Conservation (phyloP, 306 rosid genomes). For the Delonix regia region DNA sequence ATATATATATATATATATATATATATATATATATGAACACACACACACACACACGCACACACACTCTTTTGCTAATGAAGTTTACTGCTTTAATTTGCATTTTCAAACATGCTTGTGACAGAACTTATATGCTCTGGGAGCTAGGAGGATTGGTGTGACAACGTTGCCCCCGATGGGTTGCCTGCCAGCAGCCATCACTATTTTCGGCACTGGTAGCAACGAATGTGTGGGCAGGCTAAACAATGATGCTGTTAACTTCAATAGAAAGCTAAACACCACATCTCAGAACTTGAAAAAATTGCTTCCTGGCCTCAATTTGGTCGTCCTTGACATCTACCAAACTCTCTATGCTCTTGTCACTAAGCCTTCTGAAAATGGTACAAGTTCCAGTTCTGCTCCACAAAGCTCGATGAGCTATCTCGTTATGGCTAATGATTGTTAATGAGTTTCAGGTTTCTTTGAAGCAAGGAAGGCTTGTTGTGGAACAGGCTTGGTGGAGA, state of each 20-base stretch:
- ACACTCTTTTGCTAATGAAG: background rate
- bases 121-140: slow-evolving; percentile 74
- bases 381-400: background rate
- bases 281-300: slow-evolving; percentile 53
- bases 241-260: slow-evolving; percentile 63
- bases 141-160: slow-evolving; percentile 76
- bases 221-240: slow-evolving; percentile 58
- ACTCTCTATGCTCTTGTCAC: slow-evolving; percentile 67
- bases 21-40: too few species aligned
- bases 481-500: slow-evolving; percentile 79
- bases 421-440: background rate
- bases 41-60: too few species aligned
- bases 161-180: slow-evolving; percentile 83
- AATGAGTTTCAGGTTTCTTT: slow-evolving; percentile 53
- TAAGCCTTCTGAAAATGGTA: slow-evolving; percentile 69
- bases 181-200: slow-evolving; percentile 69
- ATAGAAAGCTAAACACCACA: slow-evolving; percentile 64
- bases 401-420: slow-evolving; percentile 1
- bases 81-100: background rate
- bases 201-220: slow-evolving; percentile 61
- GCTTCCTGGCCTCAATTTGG: slow-evolving; percentile 63
- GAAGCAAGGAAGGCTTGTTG: slow-evolving; percentile 87
- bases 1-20: background rate
- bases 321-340: slow-evolving; percentile 64
- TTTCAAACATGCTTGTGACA: slow-evolving; percentile 42